Conservation (phyloP, 83 land plant genomes). For the Thuja plicata region DNA sequence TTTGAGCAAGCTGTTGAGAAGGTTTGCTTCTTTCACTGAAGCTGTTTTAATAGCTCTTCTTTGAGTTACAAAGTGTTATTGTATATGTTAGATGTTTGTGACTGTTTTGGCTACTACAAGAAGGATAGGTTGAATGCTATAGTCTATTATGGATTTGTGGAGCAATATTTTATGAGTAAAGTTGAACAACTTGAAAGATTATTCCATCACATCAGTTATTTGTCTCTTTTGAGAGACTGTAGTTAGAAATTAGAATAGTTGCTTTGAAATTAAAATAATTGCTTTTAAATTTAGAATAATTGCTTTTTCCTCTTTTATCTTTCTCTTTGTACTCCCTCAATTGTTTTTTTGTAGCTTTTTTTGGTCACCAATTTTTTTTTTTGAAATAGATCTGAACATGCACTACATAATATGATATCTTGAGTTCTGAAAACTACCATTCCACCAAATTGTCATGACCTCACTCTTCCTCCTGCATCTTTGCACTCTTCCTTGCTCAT, state of each 20-base stretch:
- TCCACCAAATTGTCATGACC: background rate
- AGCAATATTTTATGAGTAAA: background rate
- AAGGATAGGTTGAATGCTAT: too few species aligned
- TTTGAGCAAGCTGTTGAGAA: constrained; percentile 90
- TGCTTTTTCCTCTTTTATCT: background rate
- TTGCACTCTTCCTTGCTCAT: background rate
- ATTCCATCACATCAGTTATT: background rate
- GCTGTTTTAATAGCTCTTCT: background rate
- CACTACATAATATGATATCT: background rate
- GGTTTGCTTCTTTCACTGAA: constrained; percentile 24
- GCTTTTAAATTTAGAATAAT: background rate
- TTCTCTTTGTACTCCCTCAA: background rate
- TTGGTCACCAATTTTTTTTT: background rate
- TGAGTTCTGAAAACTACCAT: background rate
- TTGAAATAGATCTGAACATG: background rate
- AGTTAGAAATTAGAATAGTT: background rate
- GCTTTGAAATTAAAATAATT: background rate
- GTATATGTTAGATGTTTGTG: background rate
- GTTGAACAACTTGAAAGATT: background rate
- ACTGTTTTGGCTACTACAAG: background rate
- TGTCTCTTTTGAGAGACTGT: background rate
- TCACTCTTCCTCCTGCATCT: background rate
- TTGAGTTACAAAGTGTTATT: background rate
- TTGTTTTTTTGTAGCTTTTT: background rate
- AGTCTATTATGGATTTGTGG: too few species aligned